These are phyloP conservation scores for Pythium monospermum DNA, from an alignment of 352 stramenopile species.

Conservation along the genomic window DNA sequence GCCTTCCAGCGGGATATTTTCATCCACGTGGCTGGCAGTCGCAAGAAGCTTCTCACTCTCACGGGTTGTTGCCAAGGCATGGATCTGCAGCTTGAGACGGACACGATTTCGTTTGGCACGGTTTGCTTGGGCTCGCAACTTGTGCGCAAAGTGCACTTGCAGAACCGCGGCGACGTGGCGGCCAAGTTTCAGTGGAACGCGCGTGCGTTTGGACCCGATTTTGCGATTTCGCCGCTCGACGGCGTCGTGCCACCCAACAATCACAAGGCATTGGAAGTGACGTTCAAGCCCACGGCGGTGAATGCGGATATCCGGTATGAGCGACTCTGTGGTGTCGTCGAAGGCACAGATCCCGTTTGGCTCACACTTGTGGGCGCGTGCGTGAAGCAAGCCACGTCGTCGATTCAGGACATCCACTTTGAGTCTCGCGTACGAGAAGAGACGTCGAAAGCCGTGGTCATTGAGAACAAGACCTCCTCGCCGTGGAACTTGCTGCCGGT, in stretches of 20 bases:
- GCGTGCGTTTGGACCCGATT: slow-evolving; percentile 72
- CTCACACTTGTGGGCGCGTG: slow-evolving; percentile 84
- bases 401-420: slow-evolving; percentile 86
- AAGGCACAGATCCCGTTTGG: slow-evolving; percentile 44
- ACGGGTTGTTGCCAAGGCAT: slow-evolving; percentile 88
- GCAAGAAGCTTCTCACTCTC: slow-evolving; percentile 73
- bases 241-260: slow-evolving; percentile 79
- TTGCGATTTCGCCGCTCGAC: slow-evolving; percentile 72
- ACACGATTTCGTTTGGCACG: slow-evolving; percentile 86
- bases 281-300: slow-evolving; percentile 75
- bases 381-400: slow-evolving; percentile 83
- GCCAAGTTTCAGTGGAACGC: slow-evolving; percentile 87
- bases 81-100: slow-evolving; percentile 86
- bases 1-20: slow-evolving; percentile 65
- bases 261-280: slow-evolving; percentile 88
- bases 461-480: slow-evolving; percentile 78
- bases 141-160: slow-evolving; percentile 77
- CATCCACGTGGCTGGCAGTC: slow-evolving; percentile 57
- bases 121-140: slow-evolving; percentile 86
- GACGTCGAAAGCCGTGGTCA: slow-evolving; percentile 45
- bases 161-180: slow-evolving; percentile 89
- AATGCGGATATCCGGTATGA: slow-evolving; percentile 89
- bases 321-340: slow-evolving; percentile 62
- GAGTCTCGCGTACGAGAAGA: slow-evolving; percentile 74
- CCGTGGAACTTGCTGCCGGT: slow-evolving; percentile 87